A percentile compares a stretch with the other conserved stretches of the same genome.
These are phyloP conservation scores for Helminthosporium solani DNA, from an alignment of 2,329 filamentous ascomycete genomes.

Conservation along the genomic window DNA sequence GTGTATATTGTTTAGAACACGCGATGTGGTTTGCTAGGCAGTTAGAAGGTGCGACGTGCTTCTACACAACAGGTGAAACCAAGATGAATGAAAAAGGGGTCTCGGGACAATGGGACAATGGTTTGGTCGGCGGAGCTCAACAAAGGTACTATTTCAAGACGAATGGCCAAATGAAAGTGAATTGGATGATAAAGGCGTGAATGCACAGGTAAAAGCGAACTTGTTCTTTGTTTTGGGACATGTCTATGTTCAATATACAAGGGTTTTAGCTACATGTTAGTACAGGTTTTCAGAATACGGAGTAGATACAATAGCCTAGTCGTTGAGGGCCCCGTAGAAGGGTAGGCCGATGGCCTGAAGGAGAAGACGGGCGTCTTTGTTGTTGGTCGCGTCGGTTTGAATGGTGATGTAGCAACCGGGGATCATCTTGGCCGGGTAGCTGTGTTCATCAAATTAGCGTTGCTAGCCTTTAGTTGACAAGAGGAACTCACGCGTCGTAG, in stretches of 20 bases:
- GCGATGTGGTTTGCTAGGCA: neutral
- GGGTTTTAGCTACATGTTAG: conserved; percentile 19
- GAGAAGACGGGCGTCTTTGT: conserved; percentile 79
- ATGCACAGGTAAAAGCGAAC: conserved; percentile 1
- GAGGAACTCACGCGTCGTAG: conserved; percentile 73
- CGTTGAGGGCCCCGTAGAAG: conserved; percentile 71
- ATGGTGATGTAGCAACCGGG: conserved; percentile 82
- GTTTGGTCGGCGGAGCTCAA: conserved; percentile 2
- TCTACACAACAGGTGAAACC: neutral
- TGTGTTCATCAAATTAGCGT: conserved; percentile 29
- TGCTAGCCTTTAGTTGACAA: neutral
- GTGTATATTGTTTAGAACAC: neutral
- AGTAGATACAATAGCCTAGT: no score
- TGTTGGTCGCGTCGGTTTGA: conserved; percentile 80
- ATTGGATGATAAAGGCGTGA: neutral
- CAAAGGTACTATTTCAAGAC: neutral
- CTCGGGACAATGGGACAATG: neutral
- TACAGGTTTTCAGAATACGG: no score
- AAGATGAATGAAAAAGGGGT: neutral
- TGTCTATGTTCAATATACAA: conserved; percentile 7
- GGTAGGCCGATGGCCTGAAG: conserved; percentile 72
- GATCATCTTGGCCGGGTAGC: conserved; percentile 71
- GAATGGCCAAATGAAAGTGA: neutral
- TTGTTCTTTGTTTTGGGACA: conserved; percentile 5
- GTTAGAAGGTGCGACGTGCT: neutral